Percentiles rank a stretch among this genome's conserved stretches.
These are phyloP conservation scores for Metroxylon sagu DNA, from an alignment of 176 grass and related monocot species.

Conservation along the genomic window DNA sequence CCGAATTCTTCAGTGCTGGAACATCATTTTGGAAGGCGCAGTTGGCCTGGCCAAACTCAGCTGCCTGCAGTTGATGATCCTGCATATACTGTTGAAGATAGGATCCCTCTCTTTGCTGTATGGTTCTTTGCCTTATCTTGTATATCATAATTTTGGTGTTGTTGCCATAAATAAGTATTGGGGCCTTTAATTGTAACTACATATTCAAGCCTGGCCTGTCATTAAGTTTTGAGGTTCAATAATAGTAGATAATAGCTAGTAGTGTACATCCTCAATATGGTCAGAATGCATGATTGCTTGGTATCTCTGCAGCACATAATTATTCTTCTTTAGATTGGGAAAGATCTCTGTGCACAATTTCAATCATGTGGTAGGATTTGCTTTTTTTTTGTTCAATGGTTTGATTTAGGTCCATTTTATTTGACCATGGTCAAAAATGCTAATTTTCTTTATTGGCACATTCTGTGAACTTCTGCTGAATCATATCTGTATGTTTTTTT, in stretches of 20 bases:
- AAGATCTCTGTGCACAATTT: background rate
- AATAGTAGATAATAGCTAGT: too few species aligned
- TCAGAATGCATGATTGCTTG: background rate
- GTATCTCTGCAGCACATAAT: background rate
- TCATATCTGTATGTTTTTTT: too few species aligned
- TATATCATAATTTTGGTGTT: background rate
- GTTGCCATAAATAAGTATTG: background rate
- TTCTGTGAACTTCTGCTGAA: too few species aligned
- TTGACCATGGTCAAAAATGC: too few species aligned
- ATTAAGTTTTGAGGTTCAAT: too few species aligned
- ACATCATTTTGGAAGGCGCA: constrained; percentile 39
- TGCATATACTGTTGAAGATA: constrained; percentile 44
- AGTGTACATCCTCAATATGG: background rate
- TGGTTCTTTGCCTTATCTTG: constrained; percentile 30
- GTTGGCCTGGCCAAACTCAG: constrained; percentile 46
- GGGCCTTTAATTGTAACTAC: too few species aligned
- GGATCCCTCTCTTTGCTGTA: constrained; percentile 42
- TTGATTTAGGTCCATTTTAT: too few species aligned
- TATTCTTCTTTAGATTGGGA: constrained; percentile 1
- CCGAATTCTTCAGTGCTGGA: constrained; percentile 37
- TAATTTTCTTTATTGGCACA: too few species aligned
- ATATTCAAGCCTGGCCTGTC: too few species aligned
- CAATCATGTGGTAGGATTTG: background rate
- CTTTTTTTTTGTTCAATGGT: background rate
- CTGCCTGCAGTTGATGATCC: constrained; percentile 34